Base-by-base conservation (phyloP, 2,329 filamentous ascomycete genomes). In the Xylaria sp. region DNA sequence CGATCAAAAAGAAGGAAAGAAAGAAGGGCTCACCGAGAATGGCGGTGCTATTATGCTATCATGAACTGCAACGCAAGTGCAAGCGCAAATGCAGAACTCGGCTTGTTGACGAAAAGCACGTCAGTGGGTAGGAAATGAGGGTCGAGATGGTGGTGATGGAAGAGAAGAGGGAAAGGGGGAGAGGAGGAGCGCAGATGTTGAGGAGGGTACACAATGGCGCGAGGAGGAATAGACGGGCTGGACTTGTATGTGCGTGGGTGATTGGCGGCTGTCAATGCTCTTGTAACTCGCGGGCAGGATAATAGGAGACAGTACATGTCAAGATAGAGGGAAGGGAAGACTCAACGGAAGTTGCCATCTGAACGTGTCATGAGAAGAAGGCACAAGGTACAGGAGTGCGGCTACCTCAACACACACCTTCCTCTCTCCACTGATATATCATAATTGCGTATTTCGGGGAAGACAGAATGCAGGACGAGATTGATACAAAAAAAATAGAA, bases 11-110 rank as follows among this genome's bases (percentile, higher is more conserved):
- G 33, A 59, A 55, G 51, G 60, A 64, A 48, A 10, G 56, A 51
- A 56, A 49, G 60, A 67, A 57, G 25, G 51, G 31, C 64, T 67
- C 31, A 64, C 60, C n/a, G 52, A 41, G 36, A 39, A 41, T 31
- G 67, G 41, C 43, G 48, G 28, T 33, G 59, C 15, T 41, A 49
- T 23, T 20, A 28, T 28, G 36, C n/a, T 18, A 1, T 20, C 20
- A 36, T 25, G 25, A 31, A 39, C 48, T 64, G 31, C 48, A n/a
- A 12, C 43, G 63, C 58, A 56, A 31, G 54, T 52, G 63, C 54
- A 59, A 12, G 52, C 15, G 39, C 54, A 66, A 63, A 31, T 46
- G 31, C n/a, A 67, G 60, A 23, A 49, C 23, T 15, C 31, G 55
- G 28, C 41, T 43, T 49, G 58, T 43, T 58, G 54, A 13, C 31